Conservation (phyloP, 2,329 filamentous ascomycete species). For the Fusarium newnesense region DNA sequence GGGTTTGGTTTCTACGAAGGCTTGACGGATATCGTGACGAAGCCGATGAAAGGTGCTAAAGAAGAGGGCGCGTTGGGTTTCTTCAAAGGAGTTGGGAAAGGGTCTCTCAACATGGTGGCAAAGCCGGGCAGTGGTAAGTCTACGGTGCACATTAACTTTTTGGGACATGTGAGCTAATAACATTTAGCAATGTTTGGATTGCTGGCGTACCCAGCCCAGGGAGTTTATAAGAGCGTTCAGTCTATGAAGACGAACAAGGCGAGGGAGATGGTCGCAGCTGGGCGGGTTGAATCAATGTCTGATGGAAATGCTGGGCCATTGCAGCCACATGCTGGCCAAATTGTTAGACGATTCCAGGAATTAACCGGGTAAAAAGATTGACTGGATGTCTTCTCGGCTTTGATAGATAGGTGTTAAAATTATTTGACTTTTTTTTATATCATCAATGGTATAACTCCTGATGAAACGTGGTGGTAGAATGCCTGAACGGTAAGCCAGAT, state of each 20-base stretch:
- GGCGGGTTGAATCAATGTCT: rapidly evolving
- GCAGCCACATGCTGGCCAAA: rapidly evolving
- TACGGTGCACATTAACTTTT: rapidly evolving
- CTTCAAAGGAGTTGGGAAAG: not conserved
- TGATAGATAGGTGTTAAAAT: too few relatives aligned
- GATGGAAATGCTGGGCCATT: rapidly evolving
- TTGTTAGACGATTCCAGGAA: not conserved
- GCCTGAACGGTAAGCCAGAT: too few relatives aligned
- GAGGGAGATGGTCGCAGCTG: not conserved
- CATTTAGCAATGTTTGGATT: not conserved
- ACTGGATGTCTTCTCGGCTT: rapidly evolving
- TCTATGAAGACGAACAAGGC: not conserved
- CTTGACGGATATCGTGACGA: not conserved
- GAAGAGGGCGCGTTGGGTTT: not conserved
- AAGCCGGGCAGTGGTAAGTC: slow-evolving; percentile 5
- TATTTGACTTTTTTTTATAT: too few relatives aligned
- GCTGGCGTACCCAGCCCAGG: not conserved
- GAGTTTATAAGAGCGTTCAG: not conserved
- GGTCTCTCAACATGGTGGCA: not conserved
- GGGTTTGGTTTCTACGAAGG: not conserved
- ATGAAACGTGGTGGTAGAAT: too few relatives aligned
- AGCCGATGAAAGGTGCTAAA: not conserved
- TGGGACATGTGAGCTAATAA: rapidly evolving
- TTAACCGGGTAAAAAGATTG: not conserved
- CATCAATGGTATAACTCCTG: too few relatives aligned